Evolutionary conservation across 2,329 filamentous ascomycete species (phyloP).

Genomic region (Ceratocystis variospora): DNA sequence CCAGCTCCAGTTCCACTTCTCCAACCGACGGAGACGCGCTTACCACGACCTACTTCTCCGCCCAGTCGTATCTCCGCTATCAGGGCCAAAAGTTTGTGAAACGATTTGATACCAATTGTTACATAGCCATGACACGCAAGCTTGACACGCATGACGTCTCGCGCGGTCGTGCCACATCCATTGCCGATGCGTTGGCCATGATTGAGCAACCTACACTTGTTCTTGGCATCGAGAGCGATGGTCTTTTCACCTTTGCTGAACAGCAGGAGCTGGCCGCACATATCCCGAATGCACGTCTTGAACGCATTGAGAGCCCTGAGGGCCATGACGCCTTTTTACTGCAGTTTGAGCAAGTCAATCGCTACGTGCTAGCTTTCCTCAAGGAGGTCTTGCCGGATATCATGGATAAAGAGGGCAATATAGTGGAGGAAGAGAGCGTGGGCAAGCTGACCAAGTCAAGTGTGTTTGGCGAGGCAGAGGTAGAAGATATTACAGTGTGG

Average conservation of each 20-base stretch:
- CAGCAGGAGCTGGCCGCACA: constrained; percentile 79
- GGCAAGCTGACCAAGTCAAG: constrained; percentile 67
- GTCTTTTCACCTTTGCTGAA: constrained; percentile 92
- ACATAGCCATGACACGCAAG: constrained; percentile 96
- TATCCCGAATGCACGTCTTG: constrained; percentile 62
- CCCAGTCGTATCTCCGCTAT: constrained; percentile 93
- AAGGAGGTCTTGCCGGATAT: constrained; percentile 74
- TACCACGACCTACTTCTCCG: constrained; percentile 84
- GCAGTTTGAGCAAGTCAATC: constrained; percentile 95
- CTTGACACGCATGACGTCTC: constrained; percentile 95
- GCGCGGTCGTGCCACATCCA: constrained; percentile 52
- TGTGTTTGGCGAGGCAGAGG: constrained; percentile 89
- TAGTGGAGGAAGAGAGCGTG: constrained; percentile 36
- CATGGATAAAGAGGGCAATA: constrained; percentile 50
- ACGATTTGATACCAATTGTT: constrained; percentile 96
- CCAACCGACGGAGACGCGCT: constrained; percentile 39
- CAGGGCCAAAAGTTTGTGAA: constrained; percentile 94
- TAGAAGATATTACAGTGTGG: constrained; percentile 93
- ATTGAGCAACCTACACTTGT: constrained; percentile 86
- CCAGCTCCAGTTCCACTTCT: constrained; percentile 22
- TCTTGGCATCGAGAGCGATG: constrained; percentile 87
- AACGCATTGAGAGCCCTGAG: constrained; percentile 84
- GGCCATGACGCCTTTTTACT: constrained; percentile 93
- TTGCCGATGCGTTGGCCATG: constrained; percentile 61
- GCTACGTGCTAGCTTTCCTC: constrained; percentile 71